Conservation (phyloP, 1,284 basidiomycete genomes). For the Kalmanozyma brasiliensis region DNA sequence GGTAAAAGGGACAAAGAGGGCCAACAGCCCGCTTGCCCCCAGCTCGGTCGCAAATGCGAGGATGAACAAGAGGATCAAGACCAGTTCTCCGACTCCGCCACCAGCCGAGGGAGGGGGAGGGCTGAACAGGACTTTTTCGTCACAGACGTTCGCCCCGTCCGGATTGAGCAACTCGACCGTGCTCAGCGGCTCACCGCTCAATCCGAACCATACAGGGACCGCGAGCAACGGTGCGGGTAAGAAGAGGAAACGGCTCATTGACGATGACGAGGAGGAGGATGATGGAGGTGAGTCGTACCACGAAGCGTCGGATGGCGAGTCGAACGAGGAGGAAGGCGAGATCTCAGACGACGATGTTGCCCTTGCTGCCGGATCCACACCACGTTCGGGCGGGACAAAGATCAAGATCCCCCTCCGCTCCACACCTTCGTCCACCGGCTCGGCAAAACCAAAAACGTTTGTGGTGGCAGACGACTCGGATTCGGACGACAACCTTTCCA, state of each 20-base stretch:
- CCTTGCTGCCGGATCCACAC: conserved; percentile 7
- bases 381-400: conserved; percentile 10
- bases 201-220: conserved; percentile 30
- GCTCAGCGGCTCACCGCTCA: conserved; percentile 43
- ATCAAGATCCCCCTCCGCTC: conserved; percentile 18
- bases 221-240: conserved; percentile 1
- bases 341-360: conserved; percentile 41
- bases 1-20: conserved; percentile 29
- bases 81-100: conserved; percentile 42
- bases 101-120: conserved; percentile 19
- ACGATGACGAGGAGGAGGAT: conserved; percentile 41
- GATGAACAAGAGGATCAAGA: conserved; percentile 51
- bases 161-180: conserved; percentile 36
- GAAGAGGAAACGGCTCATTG: conserved; percentile 28
- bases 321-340: conserved; percentile 48
- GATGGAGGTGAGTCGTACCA: conserved; percentile 11
- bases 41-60: conserved; percentile 27
- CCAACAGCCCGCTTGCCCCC: conserved; percentile 31
- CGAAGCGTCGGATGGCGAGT: conserved; percentile 14
- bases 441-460: conserved; percentile 21
- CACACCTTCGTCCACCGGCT: conserved; percentile 1
- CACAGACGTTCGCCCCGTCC: conserved; percentile 45
- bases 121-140: conserved; percentile 30
- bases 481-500: conserved; percentile 12
- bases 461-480: conserved; percentile 24